Conservation (phyloP, 2,329 filamentous ascomycete species). For the Orbilia quercus region DNA sequence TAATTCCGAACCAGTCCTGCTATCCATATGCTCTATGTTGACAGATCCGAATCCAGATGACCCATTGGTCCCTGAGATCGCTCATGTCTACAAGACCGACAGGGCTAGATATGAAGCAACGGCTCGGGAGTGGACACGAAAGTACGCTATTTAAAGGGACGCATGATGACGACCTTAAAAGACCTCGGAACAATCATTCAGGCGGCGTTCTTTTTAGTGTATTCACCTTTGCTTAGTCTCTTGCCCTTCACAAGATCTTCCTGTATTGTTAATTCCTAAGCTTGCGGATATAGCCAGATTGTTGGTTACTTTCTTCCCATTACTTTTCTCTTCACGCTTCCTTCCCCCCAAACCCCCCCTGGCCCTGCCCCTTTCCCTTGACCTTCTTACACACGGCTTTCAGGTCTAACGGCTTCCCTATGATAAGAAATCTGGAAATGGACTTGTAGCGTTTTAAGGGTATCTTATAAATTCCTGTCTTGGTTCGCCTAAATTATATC, state of each 20-base stretch:
- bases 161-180: slow-evolving; percentile 56
- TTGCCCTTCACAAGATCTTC: slow-evolving; percentile 31
- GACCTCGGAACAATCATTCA: slow-evolving; percentile 55
- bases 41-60: slow-evolving; percentile 99
- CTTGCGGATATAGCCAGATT: slow-evolving; percentile 54
- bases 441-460: background rate
- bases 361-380: background rate
- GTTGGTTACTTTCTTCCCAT: slow-evolving; percentile 45
- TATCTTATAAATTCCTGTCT: background rate
- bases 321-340: slow-evolving; percentile 21
- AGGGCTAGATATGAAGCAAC: slow-evolving; percentile 94
- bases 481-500: background rate
- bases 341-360: background rate
- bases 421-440: background rate
- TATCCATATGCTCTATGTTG: slow-evolving; percentile 99
- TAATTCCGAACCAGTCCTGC: slow-evolving; percentile 73
- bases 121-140: slow-evolving; percentile 97
- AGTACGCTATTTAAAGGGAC: slow-evolving; percentile 85
- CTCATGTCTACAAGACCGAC: slow-evolving; percentile 99
- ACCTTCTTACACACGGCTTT: background rate
- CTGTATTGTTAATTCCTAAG: slow-evolving; percentile 51
- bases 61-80: slow-evolving; percentile 97
- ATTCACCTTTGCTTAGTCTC: slow-evolving; percentile 30
- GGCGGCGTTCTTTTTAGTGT: slow-evolving; percentile 53
- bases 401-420: too few relatives aligned